Evolutionary conservation across 2,329 filamentous ascomycete species (phyloP).

Genomic region (Fusarium ambrosium): DNA sequence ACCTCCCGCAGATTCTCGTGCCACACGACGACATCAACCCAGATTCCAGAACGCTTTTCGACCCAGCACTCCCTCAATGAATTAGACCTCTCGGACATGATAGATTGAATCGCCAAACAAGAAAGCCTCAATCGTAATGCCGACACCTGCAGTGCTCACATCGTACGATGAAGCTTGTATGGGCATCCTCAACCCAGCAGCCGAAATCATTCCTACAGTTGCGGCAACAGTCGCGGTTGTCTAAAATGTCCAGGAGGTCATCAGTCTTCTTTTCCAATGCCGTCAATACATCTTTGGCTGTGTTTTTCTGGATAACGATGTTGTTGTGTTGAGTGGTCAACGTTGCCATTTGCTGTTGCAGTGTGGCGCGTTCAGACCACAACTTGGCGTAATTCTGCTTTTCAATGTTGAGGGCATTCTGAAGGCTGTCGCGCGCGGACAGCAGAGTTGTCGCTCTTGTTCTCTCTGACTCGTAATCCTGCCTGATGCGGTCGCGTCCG

Average conservation of each 20-base stretch:
- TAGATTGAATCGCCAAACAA: neutral
- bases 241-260: neutral
- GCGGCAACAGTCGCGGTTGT: neutral
- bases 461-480: neutral
- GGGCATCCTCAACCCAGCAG: slow-evolving; percentile 4
- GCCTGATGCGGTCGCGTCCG: neutral
- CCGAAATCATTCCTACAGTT: neutral
- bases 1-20: neutral
- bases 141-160: slow-evolving; percentile 5
- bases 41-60: neutral
- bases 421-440: neutral
- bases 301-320: neutral
- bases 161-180: neutral
- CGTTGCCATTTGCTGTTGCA: neutral
- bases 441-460: neutral
- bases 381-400: neutral
- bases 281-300: too few species aligned
- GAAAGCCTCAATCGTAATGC: neutral
- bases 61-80: neutral
- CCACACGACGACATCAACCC: neutral
- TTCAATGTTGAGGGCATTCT: neutral
- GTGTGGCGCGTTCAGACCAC: neutral
- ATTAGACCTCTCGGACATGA: neutral
- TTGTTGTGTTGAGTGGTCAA: neutral
- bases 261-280: neutral